These are phyloP conservation scores for Allium cepa DNA, from an alignment of 106 monocot species.

Conservation along the genomic window DNA sequence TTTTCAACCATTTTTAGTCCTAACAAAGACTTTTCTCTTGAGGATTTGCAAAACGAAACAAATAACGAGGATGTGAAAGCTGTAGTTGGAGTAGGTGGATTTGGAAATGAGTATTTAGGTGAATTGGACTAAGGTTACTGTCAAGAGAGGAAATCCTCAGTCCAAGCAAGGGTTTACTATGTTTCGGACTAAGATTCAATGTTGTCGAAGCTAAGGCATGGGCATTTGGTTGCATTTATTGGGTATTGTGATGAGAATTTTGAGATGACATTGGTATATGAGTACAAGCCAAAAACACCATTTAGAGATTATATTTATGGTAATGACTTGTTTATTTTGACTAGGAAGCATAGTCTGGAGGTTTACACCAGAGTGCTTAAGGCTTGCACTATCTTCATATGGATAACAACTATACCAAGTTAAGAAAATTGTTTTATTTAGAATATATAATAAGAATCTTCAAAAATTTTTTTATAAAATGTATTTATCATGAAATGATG, in stretches of 20 bases:
- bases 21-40: conserved; percentile 27
- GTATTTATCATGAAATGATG: no score
- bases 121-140: conserved; percentile 56
- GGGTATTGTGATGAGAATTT: conserved; percentile 52
- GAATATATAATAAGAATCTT: no score
- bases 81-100: conserved; percentile 46
- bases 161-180: conserved; percentile 45
- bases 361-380: conserved; percentile 20
- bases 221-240: conserved; percentile 43
- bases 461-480: no score
- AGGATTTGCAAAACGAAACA: conserved; percentile 35
- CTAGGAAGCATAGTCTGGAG: conserved; percentile 27
- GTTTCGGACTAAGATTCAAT: conserved; percentile 59
- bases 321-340: conserved; percentile 21
- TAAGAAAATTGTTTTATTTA: no score
- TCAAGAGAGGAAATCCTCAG: conserved; percentile 50
- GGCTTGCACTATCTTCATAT: conserved; percentile 23
- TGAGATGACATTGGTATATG: conserved; percentile 56
- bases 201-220: conserved; percentile 38
- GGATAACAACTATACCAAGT: background rate
- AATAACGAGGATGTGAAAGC: conserved; percentile 29
- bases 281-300: conserved; percentile 42
- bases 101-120: conserved; percentile 48
- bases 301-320: conserved; percentile 59
- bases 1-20: conserved; percentile 31